Evolutionary conservation across 805 yeast species (phyloP), one percentile per base, ranked within the genome.

Genomic region (Dipodascus albidus): DNA sequence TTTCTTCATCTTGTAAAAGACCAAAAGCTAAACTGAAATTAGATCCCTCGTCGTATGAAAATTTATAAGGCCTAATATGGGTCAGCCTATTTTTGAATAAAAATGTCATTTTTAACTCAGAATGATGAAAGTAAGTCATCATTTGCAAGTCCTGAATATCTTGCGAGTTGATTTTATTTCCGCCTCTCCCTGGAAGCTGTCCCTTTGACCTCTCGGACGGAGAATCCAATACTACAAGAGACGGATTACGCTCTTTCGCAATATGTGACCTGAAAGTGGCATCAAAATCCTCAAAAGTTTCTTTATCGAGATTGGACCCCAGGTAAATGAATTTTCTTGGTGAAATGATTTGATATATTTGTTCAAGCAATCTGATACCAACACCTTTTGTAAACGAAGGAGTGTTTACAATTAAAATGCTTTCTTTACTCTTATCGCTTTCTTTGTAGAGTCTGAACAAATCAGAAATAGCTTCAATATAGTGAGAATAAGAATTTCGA

Each of bases 381-480:
- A 80, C 81, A 0, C 96, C 97, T 66, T 85, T 86, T 27, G 88
- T 78, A 96, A 96, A 89, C 0, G 96, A 96, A 0, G 96, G 91
- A 0, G 90, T 79, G 61, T 89, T 89, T 2, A 90, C 74, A 1
- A 89, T 65, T 2, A 88, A 67, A 15, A 70, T 75, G 20, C 54
- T 17, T 21, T 21, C 33, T 14, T 6, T 3, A 38, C 44, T 38
- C 44, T 4, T 6, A 6, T 8, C 6, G 14, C 33, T 14, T 4
- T 49, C 19, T 6, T 21, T 49, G 19, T 49, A 31, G 4, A n/a
- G 8, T 3, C 24, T n/a, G 22, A 38, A 23, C 24, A 49, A 31
- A n/a, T 24, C 51, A 3, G 6, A 4, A 6, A 49, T 49, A 6
- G 24, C 23, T 15, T 15, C 47, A 8, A 49, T 11, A 17, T 49